These are phyloP conservation scores for Sporisorium exsertum DNA, from an alignment of 1,284 basidiomycete genomes.

Conservation along the genomic window DNA sequence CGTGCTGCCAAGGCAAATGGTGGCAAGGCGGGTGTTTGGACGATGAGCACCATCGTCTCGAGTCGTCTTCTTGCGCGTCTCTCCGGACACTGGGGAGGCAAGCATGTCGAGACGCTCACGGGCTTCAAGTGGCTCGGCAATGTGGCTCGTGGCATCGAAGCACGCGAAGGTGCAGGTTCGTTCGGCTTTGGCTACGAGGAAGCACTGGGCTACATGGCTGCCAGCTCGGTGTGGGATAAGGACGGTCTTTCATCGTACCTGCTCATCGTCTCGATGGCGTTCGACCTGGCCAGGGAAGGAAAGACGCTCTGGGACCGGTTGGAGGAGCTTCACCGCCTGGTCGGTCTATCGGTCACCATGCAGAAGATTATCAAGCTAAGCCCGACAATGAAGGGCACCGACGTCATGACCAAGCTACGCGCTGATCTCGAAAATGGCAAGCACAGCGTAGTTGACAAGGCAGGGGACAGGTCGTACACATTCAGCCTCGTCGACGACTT, in stretches of 20 bases:
- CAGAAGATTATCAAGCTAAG: conserved; percentile 60
- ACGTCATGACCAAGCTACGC: conserved; percentile 57
- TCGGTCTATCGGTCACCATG: conserved; percentile 55
- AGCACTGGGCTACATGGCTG: conserved; percentile 63
- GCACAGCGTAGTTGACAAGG: conserved; percentile 20
- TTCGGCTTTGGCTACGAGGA: conserved; percentile 64
- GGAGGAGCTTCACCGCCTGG: conserved; percentile 55
- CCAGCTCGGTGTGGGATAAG: conserved; percentile 60
- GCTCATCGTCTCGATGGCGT: conserved; percentile 54
- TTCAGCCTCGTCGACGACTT: conserved; percentile 59
- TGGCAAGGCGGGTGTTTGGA: conserved; percentile 36
- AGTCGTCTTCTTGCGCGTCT: conserved; percentile 54
- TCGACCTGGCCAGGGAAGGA: conserved; percentile 41
- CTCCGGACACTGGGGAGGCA: conserved; percentile 43
- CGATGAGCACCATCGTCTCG: conserved; percentile 59
- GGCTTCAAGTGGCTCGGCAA: conserved; percentile 66
- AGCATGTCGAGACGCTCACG: conserved; percentile 58
- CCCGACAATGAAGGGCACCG: conserved; percentile 51
- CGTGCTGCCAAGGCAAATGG: conserved; percentile 32
- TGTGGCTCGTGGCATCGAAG: conserved; percentile 49
- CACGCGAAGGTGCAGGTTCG: conserved; percentile 38
- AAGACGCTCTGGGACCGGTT: conserved; percentile 60
- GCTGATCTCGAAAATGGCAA: conserved; percentile 41
- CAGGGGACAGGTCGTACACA: conserved; percentile 3
- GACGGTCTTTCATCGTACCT: conserved; percentile 62